Evolutionary conservation across 805 yeast species (phyloP).

Genomic region (Ogataea wickerhamii): DNA sequence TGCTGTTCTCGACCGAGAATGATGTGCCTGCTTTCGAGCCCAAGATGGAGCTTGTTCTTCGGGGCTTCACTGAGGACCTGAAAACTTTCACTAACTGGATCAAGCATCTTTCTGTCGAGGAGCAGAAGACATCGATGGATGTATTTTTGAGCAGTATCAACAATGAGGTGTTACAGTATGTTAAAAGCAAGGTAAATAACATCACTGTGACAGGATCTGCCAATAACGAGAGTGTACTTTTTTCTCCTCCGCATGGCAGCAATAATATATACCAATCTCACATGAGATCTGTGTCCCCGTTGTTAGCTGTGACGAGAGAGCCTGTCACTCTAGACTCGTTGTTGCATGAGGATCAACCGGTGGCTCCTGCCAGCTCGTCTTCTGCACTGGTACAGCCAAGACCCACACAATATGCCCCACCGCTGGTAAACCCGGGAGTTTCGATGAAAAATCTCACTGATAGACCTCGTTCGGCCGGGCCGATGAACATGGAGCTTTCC

Average conservation of each 20-base stretch:
- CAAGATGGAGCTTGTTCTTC: constrained; percentile 25
- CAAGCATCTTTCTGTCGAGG: constrained; percentile 43
- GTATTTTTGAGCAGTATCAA: constrained; percentile 44
- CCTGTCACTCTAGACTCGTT: constrained; percentile 39
- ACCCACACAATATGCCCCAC: constrained; percentile 13
- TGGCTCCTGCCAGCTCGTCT: constrained; percentile 4
- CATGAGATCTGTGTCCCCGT: constrained; percentile 32
- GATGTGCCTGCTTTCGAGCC: constrained; percentile 34
- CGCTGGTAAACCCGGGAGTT: constrained; percentile 5
- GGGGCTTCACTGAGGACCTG: constrained; percentile 42
- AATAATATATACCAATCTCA: constrained; percentile 23
- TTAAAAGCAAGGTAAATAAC: constrained; percentile 40
- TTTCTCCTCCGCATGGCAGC: constrained; percentile 25
- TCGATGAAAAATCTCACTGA: constrained; percentile 18
- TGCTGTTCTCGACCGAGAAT: constrained; percentile 18
- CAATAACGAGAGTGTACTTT: constrained; percentile 14
- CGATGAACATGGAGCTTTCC: constrained; percentile 24
- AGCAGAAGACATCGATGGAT: constrained; percentile 45
- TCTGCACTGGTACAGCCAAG: constrained; percentile 12
- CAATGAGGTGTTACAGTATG: constrained; percentile 42
- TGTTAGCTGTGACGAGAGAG: constrained; percentile 31
- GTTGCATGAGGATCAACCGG: constrained; percentile 25
- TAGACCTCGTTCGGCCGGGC: constrained; percentile 48
- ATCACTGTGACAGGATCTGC: constrained; percentile 13
- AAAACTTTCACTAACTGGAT: constrained; percentile 45